Percentiles rank a stretch among this genome's conserved stretches.
phyloP scores from a whole-genome alignment of 768 basidiomycete genomes.

The Podaxis mareebaensis region DNA sequence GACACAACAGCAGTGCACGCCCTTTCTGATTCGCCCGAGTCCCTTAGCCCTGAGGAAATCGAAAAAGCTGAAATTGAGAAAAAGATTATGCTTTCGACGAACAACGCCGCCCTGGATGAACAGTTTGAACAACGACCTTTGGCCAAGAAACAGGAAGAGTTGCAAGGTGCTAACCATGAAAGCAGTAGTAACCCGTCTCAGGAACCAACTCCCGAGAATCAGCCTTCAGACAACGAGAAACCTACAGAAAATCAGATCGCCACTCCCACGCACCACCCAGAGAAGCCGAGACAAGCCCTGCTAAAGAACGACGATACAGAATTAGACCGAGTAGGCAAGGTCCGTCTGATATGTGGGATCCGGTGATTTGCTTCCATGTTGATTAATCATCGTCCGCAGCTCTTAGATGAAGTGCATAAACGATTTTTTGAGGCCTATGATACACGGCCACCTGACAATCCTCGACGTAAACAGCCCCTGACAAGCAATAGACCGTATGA shows the following conservation, averaged over 20 bases:
- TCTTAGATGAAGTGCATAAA: conserved; percentile 78
- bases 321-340: conserved; percentile 74
- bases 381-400: conserved; percentile 39
- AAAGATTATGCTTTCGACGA: conserved; percentile 59
- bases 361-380: conserved; percentile 8
- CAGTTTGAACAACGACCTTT: conserved; percentile 86
- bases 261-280: conserved; percentile 31
- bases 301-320: conserved; percentile 88
- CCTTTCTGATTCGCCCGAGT: conserved; percentile 22
- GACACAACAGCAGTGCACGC: conserved; percentile 17
- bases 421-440: conserved; percentile 77
- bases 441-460: conserved; percentile 30
- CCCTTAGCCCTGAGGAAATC: conserved; percentile 36
- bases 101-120: conserved; percentile 76
- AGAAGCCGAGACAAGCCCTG: conserved; percentile 68
- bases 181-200: not conserved
- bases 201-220: conserved; percentile 1
- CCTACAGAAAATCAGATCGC: conserved; percentile 21
- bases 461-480: conserved; percentile 27
- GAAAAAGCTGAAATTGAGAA: conserved; percentile 45
- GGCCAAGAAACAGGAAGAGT: conserved; percentile 83
- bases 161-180: conserved; percentile 48
- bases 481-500: conserved; percentile 48
- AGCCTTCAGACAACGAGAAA: conserved; percentile 15
- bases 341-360: conserved; percentile 27